Conservation (phyloP, 768 basidiomycete species). For the Mycena indigotica region DNA sequence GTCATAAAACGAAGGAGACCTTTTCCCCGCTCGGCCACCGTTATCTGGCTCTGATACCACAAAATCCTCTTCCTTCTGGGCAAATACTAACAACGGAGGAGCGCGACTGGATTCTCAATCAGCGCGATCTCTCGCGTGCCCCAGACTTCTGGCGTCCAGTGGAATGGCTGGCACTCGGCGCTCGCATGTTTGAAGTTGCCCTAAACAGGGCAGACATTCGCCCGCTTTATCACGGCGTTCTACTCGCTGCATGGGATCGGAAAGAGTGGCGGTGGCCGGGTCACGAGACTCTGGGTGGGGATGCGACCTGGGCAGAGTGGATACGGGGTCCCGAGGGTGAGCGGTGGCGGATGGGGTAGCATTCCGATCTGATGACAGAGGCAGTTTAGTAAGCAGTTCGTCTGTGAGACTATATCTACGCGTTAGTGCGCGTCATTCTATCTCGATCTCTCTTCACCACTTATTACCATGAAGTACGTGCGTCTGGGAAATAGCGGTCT, state of each 20-base stretch:
- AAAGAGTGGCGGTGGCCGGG: not conserved
- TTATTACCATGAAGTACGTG: not conserved
- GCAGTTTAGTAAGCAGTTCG: too few relatives aligned
- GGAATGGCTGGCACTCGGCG: not conserved
- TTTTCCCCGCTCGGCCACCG: not conserved
- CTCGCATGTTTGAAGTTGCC: not conserved
- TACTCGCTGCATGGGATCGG: not conserved
- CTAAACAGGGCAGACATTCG: not conserved
- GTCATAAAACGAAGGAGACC: not conserved
- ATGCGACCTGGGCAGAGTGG: not conserved
- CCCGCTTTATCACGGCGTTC: not conserved
- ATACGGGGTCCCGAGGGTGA: not conserved
- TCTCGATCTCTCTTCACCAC: not conserved
- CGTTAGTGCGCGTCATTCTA: too few relatives aligned
- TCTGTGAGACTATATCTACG: too few relatives aligned
- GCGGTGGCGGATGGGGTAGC: not conserved
- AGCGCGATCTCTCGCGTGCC: not conserved
- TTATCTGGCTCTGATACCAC: not conserved
- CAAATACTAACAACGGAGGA: not conserved
- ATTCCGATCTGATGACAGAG: not conserved
- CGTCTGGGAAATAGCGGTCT: not conserved
- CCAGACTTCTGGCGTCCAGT: not conserved
- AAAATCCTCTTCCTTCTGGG: not conserved
- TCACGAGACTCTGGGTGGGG: not conserved
- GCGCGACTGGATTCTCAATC: not conserved